These are phyloP conservation scores for Plasmodium knowlesi DNA, from an alignment of 169 alveolate genomes.

Conservation along the genomic window DNA sequence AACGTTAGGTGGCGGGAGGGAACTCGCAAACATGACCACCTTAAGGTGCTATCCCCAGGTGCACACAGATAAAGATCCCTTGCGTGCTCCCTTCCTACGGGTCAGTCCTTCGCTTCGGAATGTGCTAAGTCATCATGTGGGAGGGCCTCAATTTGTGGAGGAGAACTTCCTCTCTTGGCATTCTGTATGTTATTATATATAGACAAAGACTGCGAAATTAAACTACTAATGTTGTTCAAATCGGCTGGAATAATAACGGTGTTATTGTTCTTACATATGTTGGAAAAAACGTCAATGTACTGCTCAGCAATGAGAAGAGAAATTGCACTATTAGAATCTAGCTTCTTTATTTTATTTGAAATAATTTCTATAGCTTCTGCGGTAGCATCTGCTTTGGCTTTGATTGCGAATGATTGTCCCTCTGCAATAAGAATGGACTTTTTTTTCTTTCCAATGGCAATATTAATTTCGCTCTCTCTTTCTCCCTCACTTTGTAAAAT, in stretches of 20 bases:
- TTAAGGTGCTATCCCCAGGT: neutral
- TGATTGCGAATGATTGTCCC: conserved; percentile 91
- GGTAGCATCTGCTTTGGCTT: conserved; percentile 88
- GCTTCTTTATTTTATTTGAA: conserved; percentile 79
- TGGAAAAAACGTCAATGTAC: conserved; percentile 88
- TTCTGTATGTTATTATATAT: conserved; percentile 78
- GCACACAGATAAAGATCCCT: neutral
- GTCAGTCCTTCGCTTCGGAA: conserved; percentile 29
- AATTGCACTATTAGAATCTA: conserved; percentile 86
- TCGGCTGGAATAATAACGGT: conserved; percentile 88
- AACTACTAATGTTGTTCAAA: conserved; percentile 81
- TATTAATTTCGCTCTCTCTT: conserved; percentile 91
- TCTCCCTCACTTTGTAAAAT: conserved; percentile 94
- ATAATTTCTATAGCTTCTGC: conserved; percentile 86
- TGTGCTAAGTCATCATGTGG: neutral
- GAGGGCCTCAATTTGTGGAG: neutral
- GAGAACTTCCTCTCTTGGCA: neutral
- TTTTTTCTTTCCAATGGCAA: conserved; percentile 92
- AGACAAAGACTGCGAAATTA: conserved; percentile 83
- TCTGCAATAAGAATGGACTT: conserved; percentile 92
- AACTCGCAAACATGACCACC: neutral
- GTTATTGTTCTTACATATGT: conserved; percentile 86
- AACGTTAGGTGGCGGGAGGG: neutral
- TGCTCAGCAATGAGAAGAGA: conserved; percentile 87
- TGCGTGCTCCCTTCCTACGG: neutral